A percentile compares a stretch with the other conserved stretches of the same genome.
Evolutionary conservation across 805 yeast genomes (phyloP).

Genomic region (Candida manassasensis): DNA sequence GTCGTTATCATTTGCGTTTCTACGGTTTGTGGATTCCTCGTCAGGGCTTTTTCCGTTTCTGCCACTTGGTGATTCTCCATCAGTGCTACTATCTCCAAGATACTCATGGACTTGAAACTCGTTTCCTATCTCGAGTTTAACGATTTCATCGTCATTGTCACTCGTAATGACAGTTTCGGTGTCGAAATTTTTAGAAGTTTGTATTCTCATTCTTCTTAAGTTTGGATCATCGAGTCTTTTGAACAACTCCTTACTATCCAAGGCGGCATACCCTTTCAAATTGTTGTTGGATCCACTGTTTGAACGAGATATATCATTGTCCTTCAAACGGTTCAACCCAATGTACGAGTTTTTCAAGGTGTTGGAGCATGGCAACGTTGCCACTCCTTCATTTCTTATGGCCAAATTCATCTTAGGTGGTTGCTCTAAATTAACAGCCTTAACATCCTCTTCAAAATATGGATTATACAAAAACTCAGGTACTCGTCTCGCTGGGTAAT

Average conservation of each 20-base stretch:
- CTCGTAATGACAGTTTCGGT: conserved; percentile 7
- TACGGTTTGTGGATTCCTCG: too few species aligned
- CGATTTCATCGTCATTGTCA: conserved; percentile 9
- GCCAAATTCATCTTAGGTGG: conserved; percentile 3
- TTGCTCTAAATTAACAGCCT: background rate
- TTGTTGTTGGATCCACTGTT: conserved; percentile 14
- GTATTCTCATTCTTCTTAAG: conserved; percentile 1
- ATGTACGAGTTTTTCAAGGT: conserved; percentile 32
- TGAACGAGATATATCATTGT: conserved; percentile 18
- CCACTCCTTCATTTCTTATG: conserved; percentile 15
- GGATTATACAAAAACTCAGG: conserved; percentile 21
- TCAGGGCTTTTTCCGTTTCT: conserved; percentile 5
- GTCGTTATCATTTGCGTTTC: conserved; percentile 4
- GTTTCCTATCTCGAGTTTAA: conserved; percentile 12
- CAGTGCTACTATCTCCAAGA: conserved; percentile 6
- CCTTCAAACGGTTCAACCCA: conserved; percentile 37
- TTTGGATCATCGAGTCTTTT: conserved; percentile 1
- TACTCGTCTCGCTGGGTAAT: conserved; percentile 19
- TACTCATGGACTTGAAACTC: conserved; percentile 3
- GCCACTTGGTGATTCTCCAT: conserved; percentile 4
- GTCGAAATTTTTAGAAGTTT: conserved; percentile 2
- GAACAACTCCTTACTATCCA: background rate
- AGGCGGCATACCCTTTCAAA: conserved; percentile 3
- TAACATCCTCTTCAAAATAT: conserved; percentile 9
- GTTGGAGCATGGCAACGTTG: conserved; percentile 31